phyloP scores from a whole-genome alignment of 192 early-diverging fungal species.

The Geranomyces variabilis region DNA sequence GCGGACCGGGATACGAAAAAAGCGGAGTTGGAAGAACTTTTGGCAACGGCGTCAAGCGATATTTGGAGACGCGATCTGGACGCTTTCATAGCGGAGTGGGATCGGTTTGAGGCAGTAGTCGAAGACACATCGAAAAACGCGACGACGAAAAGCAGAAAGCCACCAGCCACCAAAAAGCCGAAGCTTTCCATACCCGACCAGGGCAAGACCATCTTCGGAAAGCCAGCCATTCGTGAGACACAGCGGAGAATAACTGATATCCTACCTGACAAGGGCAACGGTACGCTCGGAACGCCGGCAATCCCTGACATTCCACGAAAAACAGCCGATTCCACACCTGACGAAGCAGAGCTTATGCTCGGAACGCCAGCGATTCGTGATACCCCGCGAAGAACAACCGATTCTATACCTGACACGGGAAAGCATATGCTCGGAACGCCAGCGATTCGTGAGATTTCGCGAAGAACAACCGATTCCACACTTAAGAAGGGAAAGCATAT shows the following conservation, averaged over 20 bases:
- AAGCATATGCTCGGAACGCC: no score
- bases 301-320: not conserved
- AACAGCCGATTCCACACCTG: no score
- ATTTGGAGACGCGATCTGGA: conserved; percentile 87
- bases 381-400: no score
- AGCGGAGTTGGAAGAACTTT: conserved; percentile 13
- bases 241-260: no score
- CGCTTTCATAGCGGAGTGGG: conserved; percentile 75
- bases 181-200: not conserved
- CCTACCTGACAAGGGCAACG: no score
- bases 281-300: no score
- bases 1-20: conserved; percentile 24
- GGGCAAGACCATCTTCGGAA: not conserved
- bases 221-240: not conserved
- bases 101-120: conserved; percentile 27
- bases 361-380: no score
- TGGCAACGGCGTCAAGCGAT: conserved; percentile 58
- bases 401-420: no score
- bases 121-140: not conserved
- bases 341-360: no score
- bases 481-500: no score
- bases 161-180: not conserved
- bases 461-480: no score
- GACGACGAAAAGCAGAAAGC: conserved; percentile 8
- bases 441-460: no score